Conservation (phyloP, 768 basidiomycete genomes). For the Termitomyces sp. region DNA sequence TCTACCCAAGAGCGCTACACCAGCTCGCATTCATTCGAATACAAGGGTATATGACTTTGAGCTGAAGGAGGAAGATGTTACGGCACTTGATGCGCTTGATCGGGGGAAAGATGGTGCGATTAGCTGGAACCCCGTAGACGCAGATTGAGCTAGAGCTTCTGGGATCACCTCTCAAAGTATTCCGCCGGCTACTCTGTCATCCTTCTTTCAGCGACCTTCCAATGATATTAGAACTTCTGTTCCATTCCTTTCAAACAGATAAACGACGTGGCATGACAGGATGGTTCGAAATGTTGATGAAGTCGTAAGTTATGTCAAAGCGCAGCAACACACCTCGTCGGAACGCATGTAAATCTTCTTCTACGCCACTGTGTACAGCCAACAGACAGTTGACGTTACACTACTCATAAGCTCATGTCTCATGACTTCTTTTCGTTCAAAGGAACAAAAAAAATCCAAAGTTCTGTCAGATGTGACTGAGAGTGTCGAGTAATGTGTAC, state of each 20-base stretch:
- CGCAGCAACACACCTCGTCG: neutral
- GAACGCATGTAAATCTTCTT: neutral
- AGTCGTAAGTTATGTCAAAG: neutral
- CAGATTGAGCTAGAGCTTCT: constrained; percentile 11
- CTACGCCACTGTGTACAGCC: neutral
- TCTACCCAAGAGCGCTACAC: constrained; percentile 75
- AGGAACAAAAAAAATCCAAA: neutral
- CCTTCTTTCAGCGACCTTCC: neutral
- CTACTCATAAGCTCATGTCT: neutral
- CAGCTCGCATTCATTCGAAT: constrained; percentile 68
- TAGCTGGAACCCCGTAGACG: constrained; percentile 82
- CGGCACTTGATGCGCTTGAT: constrained; percentile 61
- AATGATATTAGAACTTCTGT: neutral
- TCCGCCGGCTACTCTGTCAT: neutral
- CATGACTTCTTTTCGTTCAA: neutral
- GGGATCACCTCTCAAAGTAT: neutral
- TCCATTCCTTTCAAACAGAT: neutral
- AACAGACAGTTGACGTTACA: neutral
- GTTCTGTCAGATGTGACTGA: neutral
- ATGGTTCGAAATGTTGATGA: neutral
- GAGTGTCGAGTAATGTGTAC: neutral
- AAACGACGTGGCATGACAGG: neutral
- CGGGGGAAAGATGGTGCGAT: constrained; percentile 65
- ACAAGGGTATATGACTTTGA: constrained; percentile 72
- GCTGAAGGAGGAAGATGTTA: constrained; percentile 60